Evolutionary conservation across 306 rosid genomes (phyloP).

Genomic region (Trifolium repens): DNA sequence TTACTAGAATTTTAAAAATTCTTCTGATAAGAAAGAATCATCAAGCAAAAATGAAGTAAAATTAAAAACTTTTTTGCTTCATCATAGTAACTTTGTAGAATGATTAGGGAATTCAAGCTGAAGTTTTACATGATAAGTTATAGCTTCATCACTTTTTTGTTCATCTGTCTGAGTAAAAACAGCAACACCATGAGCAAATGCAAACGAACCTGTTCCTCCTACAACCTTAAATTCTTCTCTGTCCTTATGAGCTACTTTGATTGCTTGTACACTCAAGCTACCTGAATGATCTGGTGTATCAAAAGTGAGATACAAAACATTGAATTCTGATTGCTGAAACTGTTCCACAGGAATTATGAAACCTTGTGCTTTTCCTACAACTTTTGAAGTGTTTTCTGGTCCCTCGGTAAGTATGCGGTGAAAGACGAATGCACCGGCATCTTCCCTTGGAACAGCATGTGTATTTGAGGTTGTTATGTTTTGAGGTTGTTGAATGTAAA

Average conservation of each 20-base stretch:
- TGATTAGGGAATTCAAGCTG: conserved; percentile 53
- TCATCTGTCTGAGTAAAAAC: conserved; percentile 51
- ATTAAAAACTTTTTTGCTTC: not conserved
- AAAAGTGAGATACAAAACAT: conserved; percentile 73
- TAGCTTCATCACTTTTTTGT: conserved; percentile 30
- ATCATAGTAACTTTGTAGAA: conserved; percentile 21
- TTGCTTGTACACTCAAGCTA: conserved; percentile 68
- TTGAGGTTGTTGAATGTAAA: conserved; percentile 78
- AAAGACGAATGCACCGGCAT: conserved; percentile 63
- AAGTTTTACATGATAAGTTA: conserved; percentile 66
- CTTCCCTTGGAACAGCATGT: conserved; percentile 33
- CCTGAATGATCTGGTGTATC: conserved; percentile 67
- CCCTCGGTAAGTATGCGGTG: conserved; percentile 71
- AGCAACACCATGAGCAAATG: conserved; percentile 86
- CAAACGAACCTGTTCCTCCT: conserved; percentile 90
- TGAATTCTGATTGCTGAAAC: conserved; percentile 67
- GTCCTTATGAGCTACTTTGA: conserved; percentile 45
- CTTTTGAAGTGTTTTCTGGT: conserved; percentile 66
- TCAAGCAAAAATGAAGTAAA: not conserved
- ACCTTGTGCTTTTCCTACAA: conserved; percentile 73
- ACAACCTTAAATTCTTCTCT: conserved; percentile 58
- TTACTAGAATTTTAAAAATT: conserved; percentile 14
- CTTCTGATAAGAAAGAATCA: conserved; percentile 26
- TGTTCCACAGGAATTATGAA: conserved; percentile 68
- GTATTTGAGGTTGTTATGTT: conserved; percentile 33